Base-by-base conservation (phyloP, 176 grass and related monocot genomes). In the Canna indica region DNA sequence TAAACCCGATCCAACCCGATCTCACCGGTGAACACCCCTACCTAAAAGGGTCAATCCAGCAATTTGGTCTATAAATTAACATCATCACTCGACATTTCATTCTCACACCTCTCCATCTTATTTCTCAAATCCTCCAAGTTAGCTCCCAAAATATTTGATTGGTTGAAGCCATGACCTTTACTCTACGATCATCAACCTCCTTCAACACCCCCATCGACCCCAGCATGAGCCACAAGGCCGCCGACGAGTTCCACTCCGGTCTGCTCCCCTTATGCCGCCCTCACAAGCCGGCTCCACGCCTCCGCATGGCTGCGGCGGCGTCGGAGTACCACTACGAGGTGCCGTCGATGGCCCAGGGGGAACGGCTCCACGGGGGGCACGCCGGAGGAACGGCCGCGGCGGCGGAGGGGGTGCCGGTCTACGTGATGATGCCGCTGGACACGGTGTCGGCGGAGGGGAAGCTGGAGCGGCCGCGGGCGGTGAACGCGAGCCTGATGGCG, bases 391-490 rank as follows among this genome's bases (percentile, higher is more conserved):
- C 84, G 68, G 0, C 13, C 63, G 39, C 30, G 28, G 34, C n/a
- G 50, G 34, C 68, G 22, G 66, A 36, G 66, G 41, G 84, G 48
- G 89, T 87, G 60, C 84, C 93, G 44, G 86, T 97, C 27, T 97
- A 87, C 64, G 93, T 97, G 46, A 97, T 97, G 93, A 74, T 97
- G 66, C 88, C 86, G 62, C 86, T 97, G 5, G 93, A 97, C 53
- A 92, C 88, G 36, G 79, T 97, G 61, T 74, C 84, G 4, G 71
- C 81, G 0, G 82, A 79, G 56, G 62, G 62, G 62, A 35, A 73
- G 59, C 62, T 97, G 64, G 56, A 59, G 17, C 54, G 86, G 38
- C 72, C 70, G 31, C 68, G 88, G 33, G 93, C 88, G n/a, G 7
- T 97, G 80, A 85, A 87, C 67, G 88, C 88, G 12, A 90, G 88